Conservation (phyloP, 345 rosid species). For the Rhodamnia argentea region DNA sequence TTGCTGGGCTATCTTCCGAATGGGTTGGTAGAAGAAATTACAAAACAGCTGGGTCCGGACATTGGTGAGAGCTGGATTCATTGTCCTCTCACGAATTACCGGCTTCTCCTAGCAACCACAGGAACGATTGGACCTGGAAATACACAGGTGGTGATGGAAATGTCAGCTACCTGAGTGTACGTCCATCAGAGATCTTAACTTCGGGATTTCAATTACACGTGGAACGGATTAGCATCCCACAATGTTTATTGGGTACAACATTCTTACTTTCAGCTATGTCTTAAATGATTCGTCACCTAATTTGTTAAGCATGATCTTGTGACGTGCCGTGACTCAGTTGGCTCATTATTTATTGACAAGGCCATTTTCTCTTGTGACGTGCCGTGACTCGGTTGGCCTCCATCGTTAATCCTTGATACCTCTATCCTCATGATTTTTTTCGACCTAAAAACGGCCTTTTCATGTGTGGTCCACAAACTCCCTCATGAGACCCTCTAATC, state of each 20-base stretch:
- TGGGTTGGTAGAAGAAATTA: not conserved
- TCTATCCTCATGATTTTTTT: not conserved
- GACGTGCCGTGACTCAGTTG: not conserved
- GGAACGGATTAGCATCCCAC: not conserved
- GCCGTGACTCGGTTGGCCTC: not conserved
- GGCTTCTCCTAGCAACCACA: not conserved
- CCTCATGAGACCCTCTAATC: not conserved
- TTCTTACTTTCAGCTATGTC: not conserved
- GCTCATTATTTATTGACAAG: not conserved
- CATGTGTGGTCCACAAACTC: not conserved
- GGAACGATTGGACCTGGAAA: not conserved
- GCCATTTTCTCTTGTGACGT: not conserved
- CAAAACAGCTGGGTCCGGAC: too few species aligned
- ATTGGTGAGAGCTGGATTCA: too few species aligned
- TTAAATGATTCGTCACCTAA: not conserved
- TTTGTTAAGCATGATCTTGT: not conserved
- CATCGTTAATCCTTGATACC: not conserved
- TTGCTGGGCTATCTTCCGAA: not conserved
- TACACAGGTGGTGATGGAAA: not conserved
- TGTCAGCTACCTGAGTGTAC: not conserved
- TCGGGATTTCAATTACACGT: too few species aligned
- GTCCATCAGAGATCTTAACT: too few species aligned
- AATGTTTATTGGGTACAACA: not conserved
- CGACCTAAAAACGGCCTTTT: not conserved
- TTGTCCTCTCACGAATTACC: too few species aligned